These are phyloP conservation scores for Porpolomopsis calyptriformis DNA, from an alignment of 768 basidiomycete species.

Conservation along the genomic window DNA sequence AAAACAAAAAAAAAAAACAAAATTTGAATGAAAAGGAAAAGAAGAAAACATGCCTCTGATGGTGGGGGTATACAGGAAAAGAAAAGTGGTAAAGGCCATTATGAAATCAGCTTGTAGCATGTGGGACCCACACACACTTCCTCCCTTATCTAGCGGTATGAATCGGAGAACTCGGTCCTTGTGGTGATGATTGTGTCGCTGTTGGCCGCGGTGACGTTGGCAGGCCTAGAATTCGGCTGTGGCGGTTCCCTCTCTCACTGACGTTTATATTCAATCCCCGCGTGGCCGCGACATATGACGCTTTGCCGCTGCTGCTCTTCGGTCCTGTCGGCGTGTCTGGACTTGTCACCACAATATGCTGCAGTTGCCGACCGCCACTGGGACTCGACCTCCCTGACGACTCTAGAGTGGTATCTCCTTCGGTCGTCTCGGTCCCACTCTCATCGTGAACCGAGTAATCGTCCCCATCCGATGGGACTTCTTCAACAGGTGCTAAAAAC, in stretches of 20 bases:
- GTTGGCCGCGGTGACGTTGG: constrained; percentile 43
- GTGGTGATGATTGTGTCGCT: constrained; percentile 27
- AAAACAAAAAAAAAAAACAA: too few species aligned
- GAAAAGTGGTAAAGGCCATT: too few species aligned
- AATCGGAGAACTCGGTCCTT: background rate
- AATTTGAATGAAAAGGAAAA: too few species aligned
- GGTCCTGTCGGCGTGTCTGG: constrained; percentile 39
- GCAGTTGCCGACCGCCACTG: constrained; percentile 16
- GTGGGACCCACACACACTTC: too few species aligned
- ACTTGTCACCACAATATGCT: constrained; percentile 21
- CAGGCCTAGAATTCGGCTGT: constrained; percentile 56
- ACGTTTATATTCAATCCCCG: constrained; percentile 58
- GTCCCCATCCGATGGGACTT: constrained; percentile 60
- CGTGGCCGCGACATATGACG: constrained; percentile 51
- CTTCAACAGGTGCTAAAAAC: constrained; percentile 38
- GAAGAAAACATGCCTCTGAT: too few species aligned
- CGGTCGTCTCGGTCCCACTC: constrained; percentile 64
- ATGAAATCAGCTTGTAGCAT: too few species aligned
- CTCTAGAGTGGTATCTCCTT: constrained; percentile 41
- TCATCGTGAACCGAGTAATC: constrained; percentile 59
- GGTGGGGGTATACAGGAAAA: too few species aligned
- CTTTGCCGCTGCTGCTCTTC: too few species aligned
- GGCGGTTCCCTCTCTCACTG: constrained; percentile 46
- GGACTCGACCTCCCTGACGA: constrained; percentile 35
- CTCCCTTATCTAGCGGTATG: background rate